These are phyloP conservation scores for Intubia oerlemansii DNA, from an alignment of 2,329 filamentous ascomycete genomes.

Conservation along the genomic window DNA sequence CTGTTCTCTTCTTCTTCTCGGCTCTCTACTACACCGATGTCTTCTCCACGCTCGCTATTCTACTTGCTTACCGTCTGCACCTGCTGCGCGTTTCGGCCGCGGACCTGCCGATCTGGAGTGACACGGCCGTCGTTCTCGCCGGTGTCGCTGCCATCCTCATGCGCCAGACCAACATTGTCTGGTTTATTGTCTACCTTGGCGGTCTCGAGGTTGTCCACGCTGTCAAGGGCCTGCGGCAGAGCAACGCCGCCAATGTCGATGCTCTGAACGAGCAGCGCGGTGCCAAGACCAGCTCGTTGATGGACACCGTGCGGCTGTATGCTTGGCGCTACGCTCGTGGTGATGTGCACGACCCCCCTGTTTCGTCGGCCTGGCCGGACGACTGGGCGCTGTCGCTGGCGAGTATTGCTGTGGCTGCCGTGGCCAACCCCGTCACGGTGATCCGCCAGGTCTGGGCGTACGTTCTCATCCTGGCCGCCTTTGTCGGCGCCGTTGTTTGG, in stretches of 20 bases:
- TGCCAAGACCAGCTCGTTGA: no score
- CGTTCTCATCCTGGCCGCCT: constrained; percentile 40
- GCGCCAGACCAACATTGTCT: constrained; percentile 93
- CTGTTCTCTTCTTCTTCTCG: constrained; percentile 88
- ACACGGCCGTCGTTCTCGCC: constrained; percentile 24
- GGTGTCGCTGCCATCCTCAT: constrained; percentile 52
- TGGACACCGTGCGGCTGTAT: constrained; percentile 17
- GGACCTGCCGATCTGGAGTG: constrained; percentile 16
- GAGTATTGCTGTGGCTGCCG: constrained; percentile 39
- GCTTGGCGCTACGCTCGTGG: constrained; percentile 24
- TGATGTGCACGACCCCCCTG: constrained; percentile 30
- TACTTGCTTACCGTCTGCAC: constrained; percentile 43
- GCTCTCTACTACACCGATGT: constrained; percentile 91
- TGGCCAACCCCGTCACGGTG: constrained; percentile 24
- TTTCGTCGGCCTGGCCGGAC: constrained; percentile 24
- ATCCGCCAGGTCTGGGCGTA: constrained; percentile 33
- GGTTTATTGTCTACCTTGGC: constrained; percentile 64
- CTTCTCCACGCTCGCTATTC: constrained; percentile 53
- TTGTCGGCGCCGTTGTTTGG: constrained; percentile 58
- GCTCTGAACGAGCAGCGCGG: not conserved
- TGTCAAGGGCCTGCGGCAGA: constrained; percentile 15
- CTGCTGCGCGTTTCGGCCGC: constrained; percentile 16
- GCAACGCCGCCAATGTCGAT: not conserved
- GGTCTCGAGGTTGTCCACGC: constrained; percentile 32
- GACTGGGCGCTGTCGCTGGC: constrained; percentile 35